These are phyloP conservation scores for Tulasnella sp. DNA, from an alignment of 768 basidiomycete genomes.

Conservation along the genomic window DNA sequence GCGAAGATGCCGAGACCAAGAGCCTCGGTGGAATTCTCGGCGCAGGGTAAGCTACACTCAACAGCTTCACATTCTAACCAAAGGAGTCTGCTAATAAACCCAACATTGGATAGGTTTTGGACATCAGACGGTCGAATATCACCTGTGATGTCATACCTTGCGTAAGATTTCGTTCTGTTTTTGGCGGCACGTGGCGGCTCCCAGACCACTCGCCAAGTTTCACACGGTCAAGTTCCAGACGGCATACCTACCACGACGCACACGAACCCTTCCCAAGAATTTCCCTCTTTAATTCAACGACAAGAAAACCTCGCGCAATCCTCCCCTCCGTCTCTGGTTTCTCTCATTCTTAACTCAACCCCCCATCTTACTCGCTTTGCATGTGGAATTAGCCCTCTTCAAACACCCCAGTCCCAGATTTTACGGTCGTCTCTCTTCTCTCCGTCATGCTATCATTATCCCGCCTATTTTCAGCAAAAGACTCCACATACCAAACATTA, in stretches of 20 bases:
- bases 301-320: not conserved
- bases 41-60: slow-evolving; percentile 27
- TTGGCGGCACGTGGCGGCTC: not conserved
- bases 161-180: not conserved
- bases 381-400: not conserved
- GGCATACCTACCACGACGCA: not conserved
- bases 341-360: not conserved
- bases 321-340: not conserved
- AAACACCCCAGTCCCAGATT: not conserved
- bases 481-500: not conserved
- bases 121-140: not conserved
- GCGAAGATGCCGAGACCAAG: not conserved
- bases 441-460: not conserved
- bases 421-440: not conserved
- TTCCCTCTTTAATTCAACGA: not conserved
- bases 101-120: slow-evolving; percentile 26
- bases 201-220: not conserved
- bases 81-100: not conserved
- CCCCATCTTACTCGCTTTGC: not conserved
- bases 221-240: not conserved
- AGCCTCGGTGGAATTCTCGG: slow-evolving; percentile 24
- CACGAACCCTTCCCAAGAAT: not conserved
- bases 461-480: not conserved
- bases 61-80: not conserved
- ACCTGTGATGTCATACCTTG: slow-evolving; percentile 24